Base-by-base conservation (phyloP, 2,329 filamentous ascomycete species). In the Pezicula radicicola region DNA sequence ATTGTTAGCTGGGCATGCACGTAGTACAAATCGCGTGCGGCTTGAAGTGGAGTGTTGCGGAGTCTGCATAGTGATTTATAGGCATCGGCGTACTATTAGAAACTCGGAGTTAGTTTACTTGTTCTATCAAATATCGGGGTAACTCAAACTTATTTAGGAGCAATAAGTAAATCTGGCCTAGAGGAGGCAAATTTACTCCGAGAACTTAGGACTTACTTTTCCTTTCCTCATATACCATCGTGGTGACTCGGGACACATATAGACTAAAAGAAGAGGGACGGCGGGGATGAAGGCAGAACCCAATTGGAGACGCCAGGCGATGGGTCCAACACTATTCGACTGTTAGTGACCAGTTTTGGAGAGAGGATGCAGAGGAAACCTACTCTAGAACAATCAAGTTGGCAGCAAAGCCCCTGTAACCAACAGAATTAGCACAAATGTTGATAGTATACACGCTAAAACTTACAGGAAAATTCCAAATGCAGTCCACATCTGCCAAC, bases 401-500 rank as follows among this genome's bases (percentile, higher is more conserved):
- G 66, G 68, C 35, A 30, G 69, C 50, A 58, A 21, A 56, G 59
- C 4, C 62, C 61, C 16, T 30, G 7, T 3, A 9, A 9, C 7
- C 7, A 30, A 30, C 28, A 4, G 7, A 12, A 30, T 30, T 30
- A 30, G 28, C 7, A 30, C 28, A 30, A 8, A 30, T 5, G 10
- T 4, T 12, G 8, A 40, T 2, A 40, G 13, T n/a, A 40, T 3
- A n/a, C 8, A 3, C 2, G 3, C 28, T 9, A 6, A 9, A 3
- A 19, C 37, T 40, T 40, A 40, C 37, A 84, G 69, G 59, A 83
- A 77, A 56, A 84, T 84, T 49, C 81, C 81, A 63, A 84, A 81
- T 6, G 78, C 77, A 4, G 78, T 84, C 81, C 83, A 87, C 67
- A 88, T 73, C 69, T 92, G 86, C 89, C 89, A 93, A 55, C 84